Conservation (phyloP, 352 stramenopile genomes). For the Phytophthora citrophthora region DNA sequence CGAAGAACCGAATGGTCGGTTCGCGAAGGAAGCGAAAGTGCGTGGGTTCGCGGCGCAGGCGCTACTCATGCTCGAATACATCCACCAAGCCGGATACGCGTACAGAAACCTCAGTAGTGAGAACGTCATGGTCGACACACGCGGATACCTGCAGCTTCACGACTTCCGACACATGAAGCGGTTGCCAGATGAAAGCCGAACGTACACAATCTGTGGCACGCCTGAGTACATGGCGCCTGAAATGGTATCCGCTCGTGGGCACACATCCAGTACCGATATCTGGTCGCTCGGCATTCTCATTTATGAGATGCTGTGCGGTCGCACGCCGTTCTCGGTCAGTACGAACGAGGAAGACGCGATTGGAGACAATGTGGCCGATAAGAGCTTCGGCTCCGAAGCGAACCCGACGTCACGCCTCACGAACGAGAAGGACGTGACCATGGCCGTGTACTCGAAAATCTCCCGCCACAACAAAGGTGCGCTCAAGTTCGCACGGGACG, state of each 20-base stretch:
- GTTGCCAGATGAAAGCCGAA: constrained; percentile 78
- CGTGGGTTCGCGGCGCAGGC: constrained; percentile 73
- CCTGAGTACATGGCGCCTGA: constrained; percentile 91
- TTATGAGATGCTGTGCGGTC: constrained; percentile 87
- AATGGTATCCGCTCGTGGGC: constrained; percentile 85
- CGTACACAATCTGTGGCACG: constrained; percentile 90
- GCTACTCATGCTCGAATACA: constrained; percentile 85
- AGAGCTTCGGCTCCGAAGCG: constrained; percentile 48
- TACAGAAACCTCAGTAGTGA: constrained; percentile 89
- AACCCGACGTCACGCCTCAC: constrained; percentile 28
- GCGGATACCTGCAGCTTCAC: constrained; percentile 84
- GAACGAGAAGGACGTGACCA: constrained; percentile 83
- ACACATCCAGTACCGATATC: constrained; percentile 81
- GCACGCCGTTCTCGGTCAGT: constrained; percentile 75
- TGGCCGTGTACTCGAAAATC: constrained; percentile 90
- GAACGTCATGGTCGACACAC: constrained; percentile 83
- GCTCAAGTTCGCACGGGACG: constrained; percentile 57
- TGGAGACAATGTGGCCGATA: constrained; percentile 36
- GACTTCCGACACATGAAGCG: constrained; percentile 90
- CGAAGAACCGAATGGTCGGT: constrained; percentile 60
- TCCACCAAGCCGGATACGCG: constrained; percentile 79
- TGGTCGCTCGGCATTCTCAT: constrained; percentile 88
- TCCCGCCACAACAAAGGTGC: constrained; percentile 72
- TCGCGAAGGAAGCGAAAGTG: constrained; percentile 57
- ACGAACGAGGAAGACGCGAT: constrained; percentile 10